Percentiles rank a stretch among this genome's conserved stretches.
phyloP scores from a whole-genome alignment of 306 rosid genomes.

The Rosa lucieae region DNA sequence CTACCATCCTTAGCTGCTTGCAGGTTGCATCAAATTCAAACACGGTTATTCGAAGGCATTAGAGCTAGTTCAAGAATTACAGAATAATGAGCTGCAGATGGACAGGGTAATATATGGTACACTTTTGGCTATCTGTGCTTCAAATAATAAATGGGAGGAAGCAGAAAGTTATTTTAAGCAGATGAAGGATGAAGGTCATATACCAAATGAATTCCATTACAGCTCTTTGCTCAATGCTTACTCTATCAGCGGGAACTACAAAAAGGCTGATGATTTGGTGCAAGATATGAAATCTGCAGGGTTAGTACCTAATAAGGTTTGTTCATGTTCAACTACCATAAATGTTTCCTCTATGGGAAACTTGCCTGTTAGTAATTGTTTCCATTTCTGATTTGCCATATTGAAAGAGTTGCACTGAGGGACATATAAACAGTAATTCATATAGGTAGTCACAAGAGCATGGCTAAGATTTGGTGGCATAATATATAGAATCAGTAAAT shows the following conservation, averaged over 20 bases:
- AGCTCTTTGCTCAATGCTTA: conserved; percentile 89
- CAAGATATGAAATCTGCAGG: conserved; percentile 78
- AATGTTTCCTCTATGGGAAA: background rate
- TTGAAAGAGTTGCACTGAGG: background rate
- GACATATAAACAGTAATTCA: background rate
- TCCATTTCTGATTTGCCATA: background rate
- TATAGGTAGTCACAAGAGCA: background rate
- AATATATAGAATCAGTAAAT: too few species aligned
- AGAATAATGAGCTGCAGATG: conserved; percentile 51
- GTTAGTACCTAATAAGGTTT: conserved; percentile 95
- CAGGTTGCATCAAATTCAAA: conserved; percentile 77
- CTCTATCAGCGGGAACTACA: conserved; percentile 59
- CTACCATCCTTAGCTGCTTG: conserved; percentile 57
- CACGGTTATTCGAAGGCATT: conserved; percentile 73
- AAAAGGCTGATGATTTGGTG: conserved; percentile 67
- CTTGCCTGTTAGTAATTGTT: background rate
- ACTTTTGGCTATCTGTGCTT: conserved; percentile 83
- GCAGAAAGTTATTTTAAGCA: conserved; percentile 73
- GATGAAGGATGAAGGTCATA: conserved; percentile 77
- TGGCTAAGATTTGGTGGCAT: background rate
- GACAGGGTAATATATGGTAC: conserved; percentile 82
- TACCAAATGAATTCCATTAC: conserved; percentile 73
- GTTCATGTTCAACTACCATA: conserved; percentile 42
- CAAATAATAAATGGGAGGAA: conserved; percentile 69
- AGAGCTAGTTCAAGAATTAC: conserved; percentile 73